A percentile compares a stretch with the other conserved stretches of the same genome.
Evolutionary conservation across 2,329 filamentous ascomycete genomes (phyloP).

Genomic region (Xylariales sp.): DNA sequence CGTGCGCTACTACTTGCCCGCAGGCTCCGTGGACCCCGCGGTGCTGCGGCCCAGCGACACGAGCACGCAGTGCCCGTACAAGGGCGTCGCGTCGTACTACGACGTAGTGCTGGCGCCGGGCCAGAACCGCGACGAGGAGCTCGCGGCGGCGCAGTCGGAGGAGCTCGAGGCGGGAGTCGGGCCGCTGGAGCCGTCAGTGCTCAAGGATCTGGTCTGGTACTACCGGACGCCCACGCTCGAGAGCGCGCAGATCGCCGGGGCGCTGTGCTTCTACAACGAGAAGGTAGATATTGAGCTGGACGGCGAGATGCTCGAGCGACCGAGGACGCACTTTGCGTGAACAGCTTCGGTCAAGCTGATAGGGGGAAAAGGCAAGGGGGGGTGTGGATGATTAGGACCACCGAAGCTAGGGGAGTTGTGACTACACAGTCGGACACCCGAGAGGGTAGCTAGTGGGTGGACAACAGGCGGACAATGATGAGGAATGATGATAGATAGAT

Average conservation of each 20-base stretch:
- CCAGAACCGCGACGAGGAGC: slow-evolving; percentile 16
- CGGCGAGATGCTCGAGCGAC: slow-evolving; percentile 33
- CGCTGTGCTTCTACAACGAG: slow-evolving; percentile 64
- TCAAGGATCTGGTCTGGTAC: slow-evolving; percentile 56
- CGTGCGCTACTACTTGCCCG: slow-evolving; percentile 54
- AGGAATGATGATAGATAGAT: no score
- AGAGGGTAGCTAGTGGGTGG: no score
- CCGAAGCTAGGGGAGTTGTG: no score
- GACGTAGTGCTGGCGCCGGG: slow-evolving; percentile 46
- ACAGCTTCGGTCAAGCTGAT: no score
- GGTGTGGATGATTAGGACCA: no score
- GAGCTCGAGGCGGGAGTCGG: no score
- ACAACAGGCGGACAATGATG: no score
- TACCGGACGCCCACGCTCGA: slow-evolving; percentile 55
- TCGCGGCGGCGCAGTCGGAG: slow-evolving; percentile 5
- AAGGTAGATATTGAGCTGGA: slow-evolving; percentile 60
- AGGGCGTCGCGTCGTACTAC: slow-evolving; percentile 62
- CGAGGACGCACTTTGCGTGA: slow-evolving; percentile 20
- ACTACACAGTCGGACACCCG: no score
- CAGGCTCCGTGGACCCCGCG: slow-evolving; percentile 41
- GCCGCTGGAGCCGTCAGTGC: no score
- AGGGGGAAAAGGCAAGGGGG: no score
- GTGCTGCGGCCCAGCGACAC: slow-evolving; percentile 45
- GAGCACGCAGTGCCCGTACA: slow-evolving; percentile 61
- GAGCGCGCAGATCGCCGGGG: slow-evolving; percentile 48